phyloP scores from a whole-genome alignment of 768 basidiomycete species.

The Lactarius indigo region DNA sequence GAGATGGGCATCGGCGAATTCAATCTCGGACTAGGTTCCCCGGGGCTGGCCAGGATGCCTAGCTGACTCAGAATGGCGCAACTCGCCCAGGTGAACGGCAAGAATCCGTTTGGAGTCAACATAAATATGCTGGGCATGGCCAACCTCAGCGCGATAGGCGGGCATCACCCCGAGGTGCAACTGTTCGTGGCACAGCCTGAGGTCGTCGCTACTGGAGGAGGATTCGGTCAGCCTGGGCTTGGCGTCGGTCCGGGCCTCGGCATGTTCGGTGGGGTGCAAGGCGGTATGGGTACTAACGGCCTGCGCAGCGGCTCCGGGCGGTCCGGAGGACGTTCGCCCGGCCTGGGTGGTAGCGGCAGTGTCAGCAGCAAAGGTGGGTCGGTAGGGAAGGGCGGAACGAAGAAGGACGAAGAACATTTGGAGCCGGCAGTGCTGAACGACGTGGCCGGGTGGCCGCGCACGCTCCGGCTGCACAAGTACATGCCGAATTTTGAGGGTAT shows the following conservation, averaged over 20 bases:
- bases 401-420: slow-evolving; percentile 87
- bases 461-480: slow-evolving; percentile 96
- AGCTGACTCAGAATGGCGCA: neutral
- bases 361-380: too few species aligned
- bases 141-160: slow-evolving; percentile 50
- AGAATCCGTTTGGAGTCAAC: neutral
- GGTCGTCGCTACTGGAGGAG: slow-evolving; percentile 59
- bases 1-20: slow-evolving; percentile 32
- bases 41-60: neutral
- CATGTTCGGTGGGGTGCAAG: slow-evolving; percentile 47
- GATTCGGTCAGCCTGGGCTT: slow-evolving; percentile 52
- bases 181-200: slow-evolving; percentile 40
- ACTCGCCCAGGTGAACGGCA: neutral
- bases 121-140: slow-evolving; percentile 50
- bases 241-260: slow-evolving; percentile 28
- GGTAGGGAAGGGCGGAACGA: slow-evolving; percentile 38
- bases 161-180: slow-evolving; percentile 62
- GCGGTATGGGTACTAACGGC: slow-evolving; percentile 38
- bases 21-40: neutral
- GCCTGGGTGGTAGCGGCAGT: slow-evolving; percentile 22
- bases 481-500: slow-evolving; percentile 92
- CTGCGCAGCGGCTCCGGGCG: slow-evolving; percentile 38
- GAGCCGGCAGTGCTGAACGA: slow-evolving; percentile 85
- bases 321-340: slow-evolving; percentile 49
- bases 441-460: slow-evolving; percentile 89